Conservation (phyloP, 352 stramenopile species). For the Globisporangium mamillatum region DNA sequence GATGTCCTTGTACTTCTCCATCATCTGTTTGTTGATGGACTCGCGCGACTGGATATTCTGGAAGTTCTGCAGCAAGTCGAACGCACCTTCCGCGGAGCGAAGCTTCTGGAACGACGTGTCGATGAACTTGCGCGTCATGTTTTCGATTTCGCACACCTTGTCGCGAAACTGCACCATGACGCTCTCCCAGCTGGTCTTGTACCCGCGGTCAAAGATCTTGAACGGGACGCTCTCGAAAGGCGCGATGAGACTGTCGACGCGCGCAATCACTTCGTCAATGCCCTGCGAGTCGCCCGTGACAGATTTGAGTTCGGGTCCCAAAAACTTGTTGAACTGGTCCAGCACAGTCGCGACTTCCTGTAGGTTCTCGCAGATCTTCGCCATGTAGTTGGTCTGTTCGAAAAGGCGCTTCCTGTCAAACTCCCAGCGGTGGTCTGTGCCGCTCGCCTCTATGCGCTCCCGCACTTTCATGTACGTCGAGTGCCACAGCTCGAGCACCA, state of each 20-base stretch:
- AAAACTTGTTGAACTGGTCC: slow-evolving; percentile 95
- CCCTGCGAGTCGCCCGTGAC: slow-evolving; percentile 93
- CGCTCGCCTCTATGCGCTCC: slow-evolving; percentile 92
- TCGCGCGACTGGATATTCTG: slow-evolving; percentile 95
- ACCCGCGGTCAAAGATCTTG: slow-evolving; percentile 92
- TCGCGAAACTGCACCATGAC: slow-evolving; percentile 94
- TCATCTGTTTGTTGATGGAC: slow-evolving; percentile 96
- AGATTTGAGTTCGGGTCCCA: slow-evolving; percentile 94
- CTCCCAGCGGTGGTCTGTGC: slow-evolving; percentile 94
- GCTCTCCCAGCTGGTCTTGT: slow-evolving; percentile 93
- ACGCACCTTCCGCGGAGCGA: slow-evolving; percentile 91
- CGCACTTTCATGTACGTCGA: slow-evolving; percentile 94
- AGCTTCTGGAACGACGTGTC: slow-evolving; percentile 96
- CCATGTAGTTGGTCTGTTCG: slow-evolving; percentile 97
- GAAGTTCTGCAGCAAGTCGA: slow-evolving; percentile 97
- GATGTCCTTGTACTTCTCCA: slow-evolving; percentile 97
- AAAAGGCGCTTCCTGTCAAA: slow-evolving; percentile 95
- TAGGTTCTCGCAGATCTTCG: slow-evolving; percentile 93
- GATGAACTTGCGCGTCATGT: slow-evolving; percentile 94
- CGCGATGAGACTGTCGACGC: slow-evolving; percentile 80
- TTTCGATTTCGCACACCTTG: slow-evolving; percentile 93
- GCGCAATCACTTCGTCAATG: slow-evolving; percentile 93
- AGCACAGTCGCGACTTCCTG: slow-evolving; percentile 91
- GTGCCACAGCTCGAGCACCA: slow-evolving; percentile 92
- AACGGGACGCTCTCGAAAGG: slow-evolving; percentile 90